Evolutionary conservation across 208 protist genomes (phyloP), one percentile per base, ranked within the genome.

Genomic region (Crithidia mellificae): DNA sequence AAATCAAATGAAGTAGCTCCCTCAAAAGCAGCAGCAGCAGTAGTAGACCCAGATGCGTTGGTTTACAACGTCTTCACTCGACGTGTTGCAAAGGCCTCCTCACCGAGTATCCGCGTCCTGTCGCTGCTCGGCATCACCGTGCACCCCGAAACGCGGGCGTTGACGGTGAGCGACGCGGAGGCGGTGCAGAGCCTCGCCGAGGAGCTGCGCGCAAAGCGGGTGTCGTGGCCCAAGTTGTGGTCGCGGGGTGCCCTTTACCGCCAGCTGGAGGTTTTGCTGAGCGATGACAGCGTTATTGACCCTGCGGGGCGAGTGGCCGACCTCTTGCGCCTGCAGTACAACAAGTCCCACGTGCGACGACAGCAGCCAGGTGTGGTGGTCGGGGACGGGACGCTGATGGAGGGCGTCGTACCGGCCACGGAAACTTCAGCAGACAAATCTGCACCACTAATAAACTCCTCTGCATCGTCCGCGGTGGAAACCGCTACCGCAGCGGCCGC

Each of bases 41-140:
- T 52, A 14, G 38, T 36, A 25, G 61, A 68, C 25, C 12, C 61
- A 2, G 70, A 66, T 7, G 50, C 59, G 12, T 66, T 93, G 29
- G 78, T 96, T 6, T 93, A 84, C 65, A 96, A 96, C 68, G 67
- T 92, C 25, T 96, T 96, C 75, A 96, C 87, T 15, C 80, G 85
- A 3, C 87, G 91, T 49, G 79, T 96, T 15, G 78, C 77, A 12
- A 78, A 81, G 68, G 57, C 71, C 2, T 77, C 72, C 41, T 80
- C 88, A 7, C 30, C 78, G 6, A 77, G 64, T 36, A 66, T 96
- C 6, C 78, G 70, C 20, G 9, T 68, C 14, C 83, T 96, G 15
- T 56, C 72, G 0, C 46, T 90, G 19, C 24, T 94, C 17, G 91
- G 91, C 22, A 83, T 96, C 66, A 73, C 59, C n/a, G 76, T 92